Evolutionary conservation across 2,329 filamentous ascomycete genomes (phyloP).

Genomic region (Fusarium citri): DNA sequence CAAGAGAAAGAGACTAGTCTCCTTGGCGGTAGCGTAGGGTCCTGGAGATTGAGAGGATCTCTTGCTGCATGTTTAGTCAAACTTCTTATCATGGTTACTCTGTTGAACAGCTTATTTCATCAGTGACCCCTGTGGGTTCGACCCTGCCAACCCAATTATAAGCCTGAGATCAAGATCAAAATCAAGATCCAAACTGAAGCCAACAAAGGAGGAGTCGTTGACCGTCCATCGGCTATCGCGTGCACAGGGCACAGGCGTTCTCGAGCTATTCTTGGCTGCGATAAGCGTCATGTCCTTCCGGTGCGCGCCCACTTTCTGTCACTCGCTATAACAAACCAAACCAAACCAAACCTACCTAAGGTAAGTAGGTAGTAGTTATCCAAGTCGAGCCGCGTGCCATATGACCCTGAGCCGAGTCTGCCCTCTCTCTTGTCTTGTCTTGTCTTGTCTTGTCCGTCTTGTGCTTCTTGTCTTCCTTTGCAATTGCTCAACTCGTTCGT

Average conservation of each 20-base stretch:
- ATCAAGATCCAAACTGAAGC: conserved; percentile 6
- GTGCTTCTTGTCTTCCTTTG: conserved; percentile 1
- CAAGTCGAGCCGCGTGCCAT: conserved; percentile 34
- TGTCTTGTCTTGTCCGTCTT: neutral
- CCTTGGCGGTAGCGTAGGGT: conserved; percentile 1
- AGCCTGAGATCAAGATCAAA: conserved; percentile 4
- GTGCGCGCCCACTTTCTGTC: conserved; percentile 27
- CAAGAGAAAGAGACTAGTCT: conserved; percentile 1
- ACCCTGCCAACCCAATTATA: conserved; percentile 31
- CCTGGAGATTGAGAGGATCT: conserved; percentile 20
- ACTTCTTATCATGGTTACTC: conserved; percentile 31
- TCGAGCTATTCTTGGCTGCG: conserved; percentile 34
- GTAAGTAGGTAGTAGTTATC: neutral
- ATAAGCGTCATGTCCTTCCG: conserved; percentile 44
- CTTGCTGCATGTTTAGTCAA: conserved; percentile 22
- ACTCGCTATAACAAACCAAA: neutral
- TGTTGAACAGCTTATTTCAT: conserved; percentile 27
- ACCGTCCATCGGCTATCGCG: conserved; percentile 40
- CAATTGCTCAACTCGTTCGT: neutral
- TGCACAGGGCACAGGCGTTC: conserved; percentile 29
- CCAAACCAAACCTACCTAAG: neutral
- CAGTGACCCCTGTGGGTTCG: conserved; percentile 28
- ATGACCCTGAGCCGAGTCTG: conserved; percentile 34
- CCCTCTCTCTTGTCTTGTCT: conserved; percentile 19
- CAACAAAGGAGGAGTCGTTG: conserved; percentile 20